Conservation (phyloP, 805 yeast genomes). For the Zygotorulaspora chibaensis region DNA sequence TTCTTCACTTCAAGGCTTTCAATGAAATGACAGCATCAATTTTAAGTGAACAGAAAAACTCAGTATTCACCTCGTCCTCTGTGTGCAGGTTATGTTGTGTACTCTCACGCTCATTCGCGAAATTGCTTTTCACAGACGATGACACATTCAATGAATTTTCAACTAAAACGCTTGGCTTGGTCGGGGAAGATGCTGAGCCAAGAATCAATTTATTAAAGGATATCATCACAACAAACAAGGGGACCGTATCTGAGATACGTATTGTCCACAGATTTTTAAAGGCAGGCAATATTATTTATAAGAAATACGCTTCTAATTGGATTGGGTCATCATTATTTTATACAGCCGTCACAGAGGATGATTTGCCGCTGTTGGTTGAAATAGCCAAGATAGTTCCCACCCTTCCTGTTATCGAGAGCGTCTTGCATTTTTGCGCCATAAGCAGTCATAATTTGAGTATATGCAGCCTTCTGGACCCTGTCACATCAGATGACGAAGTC, state of each 20-base stretch:
- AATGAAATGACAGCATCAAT: conserved; percentile 1
- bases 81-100: conserved; percentile 4
- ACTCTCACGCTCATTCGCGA: conserved; percentile 4
- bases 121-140: conserved; percentile 2
- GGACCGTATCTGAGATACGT: conserved; percentile 13
- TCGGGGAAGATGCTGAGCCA: conserved; percentile 1
- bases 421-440: conserved; percentile 15
- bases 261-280: conserved; percentile 15
- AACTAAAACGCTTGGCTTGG: background rate
- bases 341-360: conserved; percentile 13
- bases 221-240: conserved; percentile 8
- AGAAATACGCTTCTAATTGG: conserved; percentile 21
- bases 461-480: conserved; percentile 8
- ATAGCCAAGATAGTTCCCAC: conserved; percentile 17
- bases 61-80: background rate
- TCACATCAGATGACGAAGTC: conserved; percentile 15
- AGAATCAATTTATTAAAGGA: conserved; percentile 14
- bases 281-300: conserved; percentile 10
- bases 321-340: conserved; percentile 26
- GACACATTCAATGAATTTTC: conserved; percentile 5
- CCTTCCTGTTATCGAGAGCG: conserved; percentile 16
- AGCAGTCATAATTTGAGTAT: conserved; percentile 6
- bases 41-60: conserved; percentile 1
- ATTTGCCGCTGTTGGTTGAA: conserved; percentile 14
- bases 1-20: conserved; percentile 2